Evolutionary conservation across 2,329 filamentous ascomycete species (phyloP).

Genomic region (Verticillium zaregamsianum): DNA sequence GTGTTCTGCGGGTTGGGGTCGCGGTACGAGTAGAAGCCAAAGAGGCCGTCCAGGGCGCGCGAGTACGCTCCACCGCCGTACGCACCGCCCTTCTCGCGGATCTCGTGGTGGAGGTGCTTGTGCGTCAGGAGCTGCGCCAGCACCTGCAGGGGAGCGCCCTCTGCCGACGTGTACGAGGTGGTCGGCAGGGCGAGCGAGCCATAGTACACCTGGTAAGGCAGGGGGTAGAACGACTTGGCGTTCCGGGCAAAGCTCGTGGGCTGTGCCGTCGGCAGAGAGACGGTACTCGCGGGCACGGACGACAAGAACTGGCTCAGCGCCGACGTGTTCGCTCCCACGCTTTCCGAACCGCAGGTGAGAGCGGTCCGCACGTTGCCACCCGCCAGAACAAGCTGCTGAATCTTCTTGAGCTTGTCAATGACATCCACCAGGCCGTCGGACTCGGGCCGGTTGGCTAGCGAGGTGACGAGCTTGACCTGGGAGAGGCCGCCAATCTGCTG

Average conservation of each 20-base stretch:
- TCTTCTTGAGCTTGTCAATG: conserved; percentile 77
- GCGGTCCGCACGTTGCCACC: conserved; percentile 70
- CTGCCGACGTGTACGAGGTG: conserved; percentile 71
- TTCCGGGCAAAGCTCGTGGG: conserved; percentile 37
- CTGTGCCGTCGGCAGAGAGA: conserved; percentile 26
- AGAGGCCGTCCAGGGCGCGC: conserved; percentile 74
- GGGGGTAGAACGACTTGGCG: conserved; percentile 80
- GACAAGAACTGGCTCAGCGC: conserved; percentile 69
- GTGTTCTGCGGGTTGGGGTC: conserved; percentile 93
- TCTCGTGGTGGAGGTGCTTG: conserved; percentile 95
- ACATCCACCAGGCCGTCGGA: conserved; percentile 69
- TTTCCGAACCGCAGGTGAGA: conserved; percentile 79
- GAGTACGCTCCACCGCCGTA: conserved; percentile 91
- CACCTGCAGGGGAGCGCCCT: conserved; percentile 79
- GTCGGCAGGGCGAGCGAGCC: conserved; percentile 79
- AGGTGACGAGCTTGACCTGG: conserved; percentile 80
- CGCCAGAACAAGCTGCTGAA: conserved; percentile 74
- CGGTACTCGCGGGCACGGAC: conserved; percentile 43
- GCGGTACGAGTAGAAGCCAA: conserved; percentile 94
- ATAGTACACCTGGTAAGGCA: conserved; percentile 97
- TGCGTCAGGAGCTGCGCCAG: conserved; percentile 90
- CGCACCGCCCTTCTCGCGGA: conserved; percentile 94
- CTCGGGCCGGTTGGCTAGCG: conserved; percentile 68
- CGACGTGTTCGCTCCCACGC: conserved; percentile 63
- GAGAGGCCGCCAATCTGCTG: conserved; percentile 90